phyloP scores from a whole-genome alignment of 1,284 basidiomycete species.

The Leccinum fallax region DNA sequence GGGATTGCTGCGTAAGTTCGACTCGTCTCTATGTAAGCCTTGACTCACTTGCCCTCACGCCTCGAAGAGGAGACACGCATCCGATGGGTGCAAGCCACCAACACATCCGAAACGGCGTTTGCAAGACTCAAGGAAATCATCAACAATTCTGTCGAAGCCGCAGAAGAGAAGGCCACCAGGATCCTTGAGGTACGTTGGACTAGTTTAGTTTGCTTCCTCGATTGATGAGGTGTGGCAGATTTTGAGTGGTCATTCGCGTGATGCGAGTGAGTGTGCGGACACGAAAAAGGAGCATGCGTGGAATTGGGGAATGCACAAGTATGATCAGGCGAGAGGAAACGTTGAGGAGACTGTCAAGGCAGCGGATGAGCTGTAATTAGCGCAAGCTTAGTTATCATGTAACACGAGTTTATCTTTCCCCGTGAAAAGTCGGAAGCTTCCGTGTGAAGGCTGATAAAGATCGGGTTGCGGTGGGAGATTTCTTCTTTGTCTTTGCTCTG shows the following conservation, averaged over 20 bases:
- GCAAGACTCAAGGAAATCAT: constrained; percentile 62
- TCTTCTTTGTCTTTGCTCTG: constrained; percentile 49
- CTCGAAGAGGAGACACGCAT: constrained; percentile 71
- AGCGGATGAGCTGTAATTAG: neutral
- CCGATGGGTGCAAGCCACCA: constrained; percentile 69
- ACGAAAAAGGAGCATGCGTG: constrained; percentile 20
- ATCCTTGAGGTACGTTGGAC: constrained; percentile 38
- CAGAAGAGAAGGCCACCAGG: constrained; percentile 64
- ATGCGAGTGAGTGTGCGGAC: constrained; percentile 14
- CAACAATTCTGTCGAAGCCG: constrained; percentile 61
- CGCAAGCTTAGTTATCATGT: neutral
- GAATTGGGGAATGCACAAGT: constrained; percentile 28
- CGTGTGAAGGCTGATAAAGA: constrained; percentile 27
- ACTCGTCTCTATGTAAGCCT: neutral
- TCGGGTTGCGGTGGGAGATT: neutral
- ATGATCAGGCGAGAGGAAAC: constrained; percentile 34
- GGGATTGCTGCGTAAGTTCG: constrained; percentile 66
- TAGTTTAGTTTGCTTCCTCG: neutral
- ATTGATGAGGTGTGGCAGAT: constrained; percentile 27
- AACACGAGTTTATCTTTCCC: neutral
- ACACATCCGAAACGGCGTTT: constrained; percentile 58
- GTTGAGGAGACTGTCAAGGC: constrained; percentile 21
- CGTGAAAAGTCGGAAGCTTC: constrained; percentile 16
- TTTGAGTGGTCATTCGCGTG: constrained; percentile 34
- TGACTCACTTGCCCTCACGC: neutral